These are phyloP conservation scores for Wallacemonas sp. DNA, from an alignment of 208 protist species.

Conservation along the genomic window DNA sequence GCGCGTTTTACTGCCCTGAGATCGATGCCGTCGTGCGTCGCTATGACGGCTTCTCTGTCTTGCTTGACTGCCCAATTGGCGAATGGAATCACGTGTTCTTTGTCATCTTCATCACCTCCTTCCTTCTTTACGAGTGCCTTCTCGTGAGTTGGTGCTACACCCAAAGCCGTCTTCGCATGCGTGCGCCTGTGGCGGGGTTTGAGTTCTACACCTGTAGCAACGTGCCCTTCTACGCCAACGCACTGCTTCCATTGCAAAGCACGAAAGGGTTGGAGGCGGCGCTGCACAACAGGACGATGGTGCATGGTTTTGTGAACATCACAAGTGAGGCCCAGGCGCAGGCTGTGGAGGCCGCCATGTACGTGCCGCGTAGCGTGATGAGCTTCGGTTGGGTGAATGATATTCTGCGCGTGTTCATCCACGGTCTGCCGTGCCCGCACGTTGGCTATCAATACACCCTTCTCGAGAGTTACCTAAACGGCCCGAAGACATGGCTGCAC, in stretches of 20 bases:
- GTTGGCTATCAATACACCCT: conserved; percentile 16
- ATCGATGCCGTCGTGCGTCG: conserved; percentile 57
- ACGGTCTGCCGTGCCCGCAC: conserved; percentile 60
- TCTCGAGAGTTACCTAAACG: conserved; percentile 7
- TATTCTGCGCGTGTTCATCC: conserved; percentile 35
- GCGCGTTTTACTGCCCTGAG: conserved; percentile 81
- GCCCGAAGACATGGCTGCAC: conserved; percentile 8
- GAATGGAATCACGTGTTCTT: conserved; percentile 65
- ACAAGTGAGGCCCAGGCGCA: neutral
- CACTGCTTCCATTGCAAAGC: conserved; percentile 23
- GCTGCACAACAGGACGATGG: conserved; percentile 1
- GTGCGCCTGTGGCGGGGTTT: conserved; percentile 10
- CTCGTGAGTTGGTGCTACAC: conserved; percentile 48
- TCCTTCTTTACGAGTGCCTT: conserved; percentile 47
- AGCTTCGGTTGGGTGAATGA: conserved; percentile 40
- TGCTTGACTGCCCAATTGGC: conserved; percentile 69
- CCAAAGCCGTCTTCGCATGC: conserved; percentile 30
- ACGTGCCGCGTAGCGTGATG: conserved; percentile 15
- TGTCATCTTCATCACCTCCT: conserved; percentile 48
- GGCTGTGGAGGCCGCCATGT: neutral
- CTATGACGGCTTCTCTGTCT: conserved; percentile 75
- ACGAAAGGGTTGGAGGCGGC: conserved; percentile 7
- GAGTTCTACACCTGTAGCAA: conserved; percentile 14
- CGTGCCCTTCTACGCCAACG: conserved; percentile 31
- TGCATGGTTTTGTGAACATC: conserved; percentile 1